Evolutionary conservation across 352 stramenopile species (phyloP).

Genomic region (Globisporangium nodosum): DNA sequence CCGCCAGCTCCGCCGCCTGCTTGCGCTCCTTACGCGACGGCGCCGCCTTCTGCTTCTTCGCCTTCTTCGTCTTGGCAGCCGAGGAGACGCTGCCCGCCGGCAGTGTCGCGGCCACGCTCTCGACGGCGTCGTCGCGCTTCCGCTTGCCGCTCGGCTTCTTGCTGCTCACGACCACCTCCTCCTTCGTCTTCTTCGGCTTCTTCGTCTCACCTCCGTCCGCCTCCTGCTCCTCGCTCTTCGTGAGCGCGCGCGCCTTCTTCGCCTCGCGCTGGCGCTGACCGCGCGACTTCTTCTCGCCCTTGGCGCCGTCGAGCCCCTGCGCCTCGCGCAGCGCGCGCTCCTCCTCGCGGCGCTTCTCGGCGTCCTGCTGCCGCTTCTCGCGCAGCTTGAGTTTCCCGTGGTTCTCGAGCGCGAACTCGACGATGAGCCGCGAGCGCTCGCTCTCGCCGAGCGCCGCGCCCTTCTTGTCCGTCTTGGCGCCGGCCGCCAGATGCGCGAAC

Average conservation of each 20-base stretch:
- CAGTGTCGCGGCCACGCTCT: constrained; percentile 14
- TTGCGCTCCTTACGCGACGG: constrained; percentile 74
- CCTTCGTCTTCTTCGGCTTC: constrained; percentile 21
- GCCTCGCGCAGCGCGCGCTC: constrained; percentile 58
- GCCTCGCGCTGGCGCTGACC: constrained; percentile 71
- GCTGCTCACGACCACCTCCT: constrained; percentile 25
- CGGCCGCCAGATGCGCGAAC: constrained; percentile 72
- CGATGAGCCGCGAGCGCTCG: constrained; percentile 77
- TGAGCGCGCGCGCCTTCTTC: constrained; percentile 46
- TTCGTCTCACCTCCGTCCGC: constrained; percentile 15
- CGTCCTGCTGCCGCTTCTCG: constrained; percentile 65
- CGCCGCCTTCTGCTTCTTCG: constrained; percentile 19
- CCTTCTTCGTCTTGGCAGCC: not conserved
- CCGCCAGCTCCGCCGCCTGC: constrained; percentile 33
- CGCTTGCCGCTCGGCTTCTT: constrained; percentile 31
- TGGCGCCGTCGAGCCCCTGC: constrained; percentile 27
- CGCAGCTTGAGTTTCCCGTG: constrained; percentile 84
- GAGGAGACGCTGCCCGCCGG: not conserved
- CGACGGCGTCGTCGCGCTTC: constrained; percentile 19
- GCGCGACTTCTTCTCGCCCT: constrained; percentile 58
- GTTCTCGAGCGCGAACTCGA: constrained; percentile 89
- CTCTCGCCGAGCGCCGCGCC: constrained; percentile 31
- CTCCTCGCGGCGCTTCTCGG: constrained; percentile 65
- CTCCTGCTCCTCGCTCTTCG: constrained; percentile 15
- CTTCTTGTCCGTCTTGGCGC: constrained; percentile 28